Evolutionary conservation across 2,329 filamentous ascomycete species (phyloP).

Genomic region (Colletotrichum gloeosporioides): DNA sequence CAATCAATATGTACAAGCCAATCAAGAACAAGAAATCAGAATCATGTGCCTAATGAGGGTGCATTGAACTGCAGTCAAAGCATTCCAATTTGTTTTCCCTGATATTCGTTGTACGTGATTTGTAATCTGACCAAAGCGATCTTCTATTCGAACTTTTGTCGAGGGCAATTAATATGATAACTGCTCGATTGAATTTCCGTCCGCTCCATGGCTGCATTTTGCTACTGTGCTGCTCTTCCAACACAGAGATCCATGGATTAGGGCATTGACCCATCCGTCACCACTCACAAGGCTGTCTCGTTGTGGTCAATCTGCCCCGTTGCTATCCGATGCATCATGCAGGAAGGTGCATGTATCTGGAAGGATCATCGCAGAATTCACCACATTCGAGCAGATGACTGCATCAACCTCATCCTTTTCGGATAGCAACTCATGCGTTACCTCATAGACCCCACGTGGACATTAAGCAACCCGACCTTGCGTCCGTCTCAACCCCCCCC

Average conservation of each 20-base stretch:
- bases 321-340: neutral
- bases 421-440: neutral
- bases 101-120: neutral
- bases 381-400: neutral
- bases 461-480: neutral
- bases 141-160: neutral
- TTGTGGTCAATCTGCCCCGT: neutral
- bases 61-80: neutral
- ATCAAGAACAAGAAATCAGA: neutral
- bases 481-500: neutral
- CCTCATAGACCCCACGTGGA: neutral
- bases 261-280: neutral
- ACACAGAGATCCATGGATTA: neutral
- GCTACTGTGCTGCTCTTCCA: neutral
- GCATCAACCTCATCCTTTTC: neutral
- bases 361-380: neutral
- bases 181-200: neutral
- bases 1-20: neutral
- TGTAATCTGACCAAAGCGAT: neutral
- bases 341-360: neutral
- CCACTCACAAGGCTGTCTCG: neutral
- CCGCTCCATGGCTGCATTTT: neutral
- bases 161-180: neutral
- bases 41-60: neutral
- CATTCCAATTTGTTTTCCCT: neutral